Conservation (phyloP, 768 basidiomycete genomes). For the Serendipita indica region DNA sequence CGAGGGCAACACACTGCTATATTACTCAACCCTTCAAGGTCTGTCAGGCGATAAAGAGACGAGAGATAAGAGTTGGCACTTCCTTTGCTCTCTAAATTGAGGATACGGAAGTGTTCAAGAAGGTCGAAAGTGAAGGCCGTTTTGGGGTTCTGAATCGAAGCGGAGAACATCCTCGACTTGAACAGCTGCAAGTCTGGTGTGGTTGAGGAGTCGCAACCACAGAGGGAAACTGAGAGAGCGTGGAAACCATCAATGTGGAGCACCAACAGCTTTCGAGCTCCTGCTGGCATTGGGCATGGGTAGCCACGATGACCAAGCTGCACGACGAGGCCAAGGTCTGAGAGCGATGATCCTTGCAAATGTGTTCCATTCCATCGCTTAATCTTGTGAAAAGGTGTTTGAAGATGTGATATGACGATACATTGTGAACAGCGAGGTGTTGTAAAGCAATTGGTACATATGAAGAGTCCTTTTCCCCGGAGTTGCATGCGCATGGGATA, state of each 20-base stretch:
- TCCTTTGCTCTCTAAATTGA: background rate
- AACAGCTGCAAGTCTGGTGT: background rate
- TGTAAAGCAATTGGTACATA: background rate
- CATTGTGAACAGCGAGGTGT: background rate
- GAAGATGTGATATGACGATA: background rate
- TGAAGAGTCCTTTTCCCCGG: background rate
- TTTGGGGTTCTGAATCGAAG: background rate
- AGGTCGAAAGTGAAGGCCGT: constrained; percentile 3
- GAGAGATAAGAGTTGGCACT: background rate
- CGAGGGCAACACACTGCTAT: background rate
- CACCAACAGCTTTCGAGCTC: background rate
- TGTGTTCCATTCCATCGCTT: background rate
- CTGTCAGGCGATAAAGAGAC: constrained; percentile 3
- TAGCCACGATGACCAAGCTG: background rate
- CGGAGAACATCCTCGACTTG: background rate
- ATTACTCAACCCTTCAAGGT: background rate
- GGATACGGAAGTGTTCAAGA: background rate
- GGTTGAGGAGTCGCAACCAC: background rate
- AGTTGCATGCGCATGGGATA: background rate
- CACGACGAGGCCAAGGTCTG: background rate
- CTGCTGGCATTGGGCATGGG: background rate
- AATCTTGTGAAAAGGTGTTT: background rate
- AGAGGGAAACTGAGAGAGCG: background rate
- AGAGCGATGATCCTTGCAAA: background rate
- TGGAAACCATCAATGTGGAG: constrained; percentile 4